phyloP scores from a whole-genome alignment of 2,329 filamentous ascomycete genomes.

The Metarhizium brunneum region DNA sequence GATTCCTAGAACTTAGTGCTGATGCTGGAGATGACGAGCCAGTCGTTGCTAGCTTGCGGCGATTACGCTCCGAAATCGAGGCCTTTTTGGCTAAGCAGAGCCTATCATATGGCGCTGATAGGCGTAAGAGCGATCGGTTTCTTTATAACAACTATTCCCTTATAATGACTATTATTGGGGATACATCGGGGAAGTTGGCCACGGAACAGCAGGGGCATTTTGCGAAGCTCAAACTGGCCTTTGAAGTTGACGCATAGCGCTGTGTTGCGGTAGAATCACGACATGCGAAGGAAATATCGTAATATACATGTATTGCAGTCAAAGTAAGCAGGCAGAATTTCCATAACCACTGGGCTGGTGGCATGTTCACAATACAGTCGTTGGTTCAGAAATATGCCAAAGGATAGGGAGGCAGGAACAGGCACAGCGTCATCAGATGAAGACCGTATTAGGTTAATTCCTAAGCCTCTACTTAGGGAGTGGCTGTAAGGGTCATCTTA shows the following conservation, averaged over 20 bases:
- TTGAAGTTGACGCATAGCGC: conserved; percentile 35
- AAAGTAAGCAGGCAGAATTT: background rate
- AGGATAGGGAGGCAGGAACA: background rate
- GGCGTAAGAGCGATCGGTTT: conserved; percentile 76
- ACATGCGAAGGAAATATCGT: background rate
- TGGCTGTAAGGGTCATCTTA: background rate
- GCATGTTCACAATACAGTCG: background rate
- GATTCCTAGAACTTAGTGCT: conserved; percentile 72
- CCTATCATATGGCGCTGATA: conserved; percentile 62
- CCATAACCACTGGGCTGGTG: background rate
- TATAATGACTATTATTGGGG: conserved; percentile 84
- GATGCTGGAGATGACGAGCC: conserved; percentile 94
- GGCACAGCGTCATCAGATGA: background rate
- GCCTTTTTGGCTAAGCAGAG: conserved; percentile 70
- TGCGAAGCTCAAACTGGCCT: conserved; percentile 52
- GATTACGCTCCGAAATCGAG: conserved; percentile 75
- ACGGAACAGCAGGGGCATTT: conserved; percentile 69
- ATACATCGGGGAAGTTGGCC: conserved; percentile 63
- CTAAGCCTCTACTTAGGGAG: background rate
- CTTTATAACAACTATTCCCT: conserved; percentile 94
- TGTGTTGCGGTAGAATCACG: background rate
- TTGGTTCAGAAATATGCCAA: background rate
- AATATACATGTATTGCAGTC: background rate
- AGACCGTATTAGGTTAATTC: background rate
- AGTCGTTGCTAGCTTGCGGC: conserved; percentile 67